A percentile compares a stretch with the other conserved stretches of the same genome.
Conservation (phyloP, 192 early-diverging fungal genomes). For the Haplosporangium gracile region DNA sequence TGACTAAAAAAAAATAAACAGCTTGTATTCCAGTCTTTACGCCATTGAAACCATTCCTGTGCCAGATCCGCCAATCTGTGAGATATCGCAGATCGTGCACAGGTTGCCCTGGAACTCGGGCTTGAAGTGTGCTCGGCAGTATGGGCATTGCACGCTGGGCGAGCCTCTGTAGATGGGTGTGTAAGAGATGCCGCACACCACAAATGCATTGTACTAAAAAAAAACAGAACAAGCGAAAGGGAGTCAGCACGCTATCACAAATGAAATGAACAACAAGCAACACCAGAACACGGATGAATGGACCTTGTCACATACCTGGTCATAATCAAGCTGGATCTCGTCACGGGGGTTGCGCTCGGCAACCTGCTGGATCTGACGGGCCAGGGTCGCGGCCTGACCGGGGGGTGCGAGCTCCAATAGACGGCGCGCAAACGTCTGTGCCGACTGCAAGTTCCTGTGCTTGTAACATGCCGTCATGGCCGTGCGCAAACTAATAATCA, state of each 20-base stretch:
- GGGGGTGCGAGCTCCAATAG: constrained; percentile 92
- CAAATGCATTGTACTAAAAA: constrained; percentile 88
- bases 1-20: not conserved
- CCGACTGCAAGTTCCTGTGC: constrained; percentile 86
- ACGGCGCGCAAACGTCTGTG: constrained; percentile 89
- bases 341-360: constrained; percentile 86
- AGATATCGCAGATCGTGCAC: constrained; percentile 90
- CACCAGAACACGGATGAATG: not conserved
- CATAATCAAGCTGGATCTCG: constrained; percentile 88
- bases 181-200: constrained; percentile 85
- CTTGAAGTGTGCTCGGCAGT: constrained; percentile 89
- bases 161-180: constrained; percentile 93
- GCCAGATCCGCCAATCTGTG: constrained; percentile 82
- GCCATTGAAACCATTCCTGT: constrained; percentile 71
- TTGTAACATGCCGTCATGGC: constrained; percentile 91
- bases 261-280: not conserved
- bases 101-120: constrained; percentile 84
- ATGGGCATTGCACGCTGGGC: constrained; percentile 84
- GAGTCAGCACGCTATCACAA: not conserved
- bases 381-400: constrained; percentile 81
- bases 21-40: constrained; percentile 8
- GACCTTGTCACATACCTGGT: constrained; percentile 63
- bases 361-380: constrained; percentile 80
- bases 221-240: not conserved
- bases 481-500: constrained; percentile 88